phyloP scores from a whole-genome alignment of 2,329 filamentous ascomycete genomes.

The Raffaelea deltoideospora region DNA sequence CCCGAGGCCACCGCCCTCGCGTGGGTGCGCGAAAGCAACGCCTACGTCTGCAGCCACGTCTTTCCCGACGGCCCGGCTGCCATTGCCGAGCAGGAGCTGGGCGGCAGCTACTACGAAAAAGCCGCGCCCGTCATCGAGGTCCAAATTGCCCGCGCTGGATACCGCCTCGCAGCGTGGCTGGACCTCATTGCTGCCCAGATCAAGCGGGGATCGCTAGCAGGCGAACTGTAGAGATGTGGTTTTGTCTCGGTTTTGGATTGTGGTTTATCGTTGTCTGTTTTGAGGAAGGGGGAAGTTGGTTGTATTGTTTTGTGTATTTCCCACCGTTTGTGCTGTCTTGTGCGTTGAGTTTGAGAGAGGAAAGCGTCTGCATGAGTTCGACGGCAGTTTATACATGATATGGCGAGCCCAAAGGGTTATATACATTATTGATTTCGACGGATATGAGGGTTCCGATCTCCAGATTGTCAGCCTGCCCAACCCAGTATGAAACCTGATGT shows the following conservation, averaged over 20 bases:
- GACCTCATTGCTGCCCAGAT: constrained; percentile 38
- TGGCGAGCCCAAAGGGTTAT: too few relatives aligned
- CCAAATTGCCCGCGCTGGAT: constrained; percentile 54
- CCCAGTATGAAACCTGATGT: too few relatives aligned
- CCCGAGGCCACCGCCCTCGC: constrained; percentile 38
- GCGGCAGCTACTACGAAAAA: constrained; percentile 42
- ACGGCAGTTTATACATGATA: too few relatives aligned
- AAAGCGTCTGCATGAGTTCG: too few relatives aligned
- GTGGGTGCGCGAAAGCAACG: constrained; percentile 51
- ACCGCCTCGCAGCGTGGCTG: constrained; percentile 52
- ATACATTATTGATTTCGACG: too few relatives aligned
- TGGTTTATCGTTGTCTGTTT: too few relatives aligned
- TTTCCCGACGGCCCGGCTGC: constrained; percentile 44
- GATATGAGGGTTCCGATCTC: too few relatives aligned
- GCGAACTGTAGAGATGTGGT: constrained; percentile 1
- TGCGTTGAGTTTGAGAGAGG: too few relatives aligned
- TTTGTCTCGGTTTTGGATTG: too few relatives aligned
- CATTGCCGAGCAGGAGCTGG: constrained; percentile 44
- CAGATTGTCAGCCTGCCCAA: too few relatives aligned
- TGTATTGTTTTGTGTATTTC: background rate
- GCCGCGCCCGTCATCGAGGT: constrained; percentile 50
- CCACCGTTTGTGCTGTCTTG: too few relatives aligned
- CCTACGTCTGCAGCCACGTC: constrained; percentile 47
- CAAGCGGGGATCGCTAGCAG: background rate
- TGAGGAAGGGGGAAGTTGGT: too few relatives aligned